Evolutionary conservation across 352 stramenopile species (phyloP), one percentile per base, ranked within the genome.

Genomic region (Phytophthora podocarpi): DNA sequence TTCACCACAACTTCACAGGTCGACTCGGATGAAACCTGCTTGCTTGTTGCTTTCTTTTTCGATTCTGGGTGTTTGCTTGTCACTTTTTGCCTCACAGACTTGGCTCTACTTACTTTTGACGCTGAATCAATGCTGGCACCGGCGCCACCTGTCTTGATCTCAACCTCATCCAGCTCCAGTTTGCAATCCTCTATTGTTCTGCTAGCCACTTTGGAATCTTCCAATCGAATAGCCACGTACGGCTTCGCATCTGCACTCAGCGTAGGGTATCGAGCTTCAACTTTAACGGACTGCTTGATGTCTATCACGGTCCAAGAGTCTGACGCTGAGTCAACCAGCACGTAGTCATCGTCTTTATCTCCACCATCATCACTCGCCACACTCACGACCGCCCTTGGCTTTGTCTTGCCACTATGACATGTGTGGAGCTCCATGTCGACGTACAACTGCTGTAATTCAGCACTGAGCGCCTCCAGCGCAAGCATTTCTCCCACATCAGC

Each of bases 401-500:
- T 64, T 23, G 31, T 43, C 37, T 49, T 59, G 45, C 15, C 24
- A 6, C 10, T 40, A 11, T 36, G 31, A 12, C 36, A 28, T 0
- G 40, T 24, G 21, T 52, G 64, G 11, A 80, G 58, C 37, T 80
- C 63, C 72, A 80, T 77, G 8, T 63, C 59, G 39, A 77, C 67
- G 40, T 68, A 76, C 41, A 80, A 31, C 11, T 56, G 15, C 48
- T 76, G 71, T 18, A 80, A 63, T 26, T 80, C 50, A n/a, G 42
- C 30, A 49, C 63, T 62, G 8, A 80, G 60, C 18, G 36, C 41
- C 4, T 70, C 48, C 5, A 76, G 37, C n/a, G 53, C 41, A 15
- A 59, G 56, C 5, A 55, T 68, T 45, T 77, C 72, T 32, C 53
- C 66, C n/a, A 62, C 28, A 0, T 61, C 47, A 15, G 35, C 36